These are phyloP conservation scores for Candida lessepsii DNA, from an alignment of 805 yeast genomes.

Conservation along the genomic window DNA sequence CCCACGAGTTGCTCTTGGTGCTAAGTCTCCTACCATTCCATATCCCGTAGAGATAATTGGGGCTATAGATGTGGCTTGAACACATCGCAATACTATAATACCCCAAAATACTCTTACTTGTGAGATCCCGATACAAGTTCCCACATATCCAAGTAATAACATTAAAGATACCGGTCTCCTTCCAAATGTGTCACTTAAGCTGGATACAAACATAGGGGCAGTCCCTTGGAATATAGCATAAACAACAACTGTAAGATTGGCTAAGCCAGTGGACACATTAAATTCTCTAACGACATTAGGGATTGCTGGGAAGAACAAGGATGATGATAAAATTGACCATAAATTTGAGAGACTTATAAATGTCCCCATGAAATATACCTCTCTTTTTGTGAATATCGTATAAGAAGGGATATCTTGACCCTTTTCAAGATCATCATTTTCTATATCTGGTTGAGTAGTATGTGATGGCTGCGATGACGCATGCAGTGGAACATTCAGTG, in stretches of 20 bases:
- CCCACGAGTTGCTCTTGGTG: constrained; percentile 65
- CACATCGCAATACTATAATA: constrained; percentile 58
- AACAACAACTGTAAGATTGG: constrained; percentile 70
- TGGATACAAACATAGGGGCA: constrained; percentile 64
- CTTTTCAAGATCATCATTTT: background rate
- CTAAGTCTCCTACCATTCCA: constrained; percentile 70
- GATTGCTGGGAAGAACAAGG: constrained; percentile 77
- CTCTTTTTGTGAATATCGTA: constrained; percentile 42
- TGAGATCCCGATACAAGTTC: constrained; percentile 64
- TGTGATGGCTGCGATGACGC: no score
- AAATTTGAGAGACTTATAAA: constrained; percentile 47
- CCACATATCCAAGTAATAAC: constrained; percentile 53
- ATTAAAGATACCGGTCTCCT: constrained; percentile 61
- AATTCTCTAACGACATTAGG: constrained; percentile 54
- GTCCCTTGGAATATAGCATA: constrained; percentile 73
- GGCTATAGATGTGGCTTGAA: constrained; percentile 71
- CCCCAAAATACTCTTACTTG: constrained; percentile 51
- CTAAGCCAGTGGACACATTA: constrained; percentile 50
- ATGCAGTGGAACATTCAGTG: no score
- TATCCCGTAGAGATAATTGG: constrained; percentile 66
- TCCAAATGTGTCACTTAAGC: constrained; percentile 66
- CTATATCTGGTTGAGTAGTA: background rate
- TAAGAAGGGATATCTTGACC: no score
- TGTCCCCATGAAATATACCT: constrained; percentile 38
- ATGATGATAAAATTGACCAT: constrained; percentile 67